Evolutionary conservation across 805 yeast species (phyloP), one percentile per base, ranked within the genome.

Genomic region (Starmerella khaoyaiensis): DNA sequence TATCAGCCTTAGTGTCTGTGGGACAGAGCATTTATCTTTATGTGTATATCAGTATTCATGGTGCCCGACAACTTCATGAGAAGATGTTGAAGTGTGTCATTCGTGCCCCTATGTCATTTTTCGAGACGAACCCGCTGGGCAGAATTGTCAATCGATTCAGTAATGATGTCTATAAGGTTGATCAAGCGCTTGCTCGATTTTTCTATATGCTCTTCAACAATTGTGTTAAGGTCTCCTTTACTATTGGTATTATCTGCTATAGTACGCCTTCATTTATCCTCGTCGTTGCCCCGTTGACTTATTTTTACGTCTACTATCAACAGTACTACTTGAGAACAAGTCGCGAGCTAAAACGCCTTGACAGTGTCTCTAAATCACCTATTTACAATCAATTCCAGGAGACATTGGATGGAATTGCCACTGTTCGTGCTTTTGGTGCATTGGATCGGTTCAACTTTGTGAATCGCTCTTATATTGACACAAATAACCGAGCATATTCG

Each of bases 61-160:
- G 90, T 7, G 87, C 97, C 8, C 73, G 64, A 41, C 69, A 64
- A 39, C 53, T 63, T 20, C 96, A 86, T 58, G 71, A 74, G 44
- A 59, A 60, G 15, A 84, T 86, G 95, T 74, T 83, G 4, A 58
- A 57, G 10, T 56, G 71, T 33, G 90, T 86, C 5, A 59, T 86
- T 41, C 67, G 84, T 44, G 87, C 95, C 0, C 96, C 96, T 42
- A 86, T 86, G 95, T 68, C 79, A 25, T 86, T 86, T 54, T 86
- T 86, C 53, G 97, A 86, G 59, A 82, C 94, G 0, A 86, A 95
- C 0, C 97, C 96, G 36, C 76, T 84, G 46, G 97, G 97, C 22
- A 70, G 96, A 59, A 73, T 86, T 39, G 67, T 84, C 55, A 86
- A 86, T 62, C 68, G 97, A 56, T 86, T 86, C 53, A 80, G 94